These are phyloP conservation scores for Rauvolfia tetraphylla DNA, from an alignment of 257 asterid species.

Conservation along the genomic window DNA sequence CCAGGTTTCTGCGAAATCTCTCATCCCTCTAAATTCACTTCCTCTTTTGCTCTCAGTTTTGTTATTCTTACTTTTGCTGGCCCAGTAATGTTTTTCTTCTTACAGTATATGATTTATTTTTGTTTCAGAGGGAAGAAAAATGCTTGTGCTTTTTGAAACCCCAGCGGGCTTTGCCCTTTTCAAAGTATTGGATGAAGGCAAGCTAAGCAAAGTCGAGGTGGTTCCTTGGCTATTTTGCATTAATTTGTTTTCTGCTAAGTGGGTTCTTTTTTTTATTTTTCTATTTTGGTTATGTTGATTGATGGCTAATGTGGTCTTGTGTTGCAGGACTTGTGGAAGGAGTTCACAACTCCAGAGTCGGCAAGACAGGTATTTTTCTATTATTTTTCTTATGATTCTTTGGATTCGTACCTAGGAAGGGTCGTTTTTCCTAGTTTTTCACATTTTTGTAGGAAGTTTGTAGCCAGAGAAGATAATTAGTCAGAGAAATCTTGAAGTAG, in stretches of 20 bases:
- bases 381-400: background rate
- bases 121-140: constrained; percentile 9
- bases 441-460: too few relatives aligned
- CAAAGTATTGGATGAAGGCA: constrained; percentile 58
- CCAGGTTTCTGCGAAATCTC: background rate
- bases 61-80: background rate
- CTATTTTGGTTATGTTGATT: background rate
- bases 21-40: too few relatives aligned
- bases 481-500: background rate
- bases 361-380: constrained; percentile 58
- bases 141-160: constrained; percentile 51
- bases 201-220: constrained; percentile 57
- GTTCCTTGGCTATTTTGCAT: background rate
- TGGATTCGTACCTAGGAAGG: background rate
- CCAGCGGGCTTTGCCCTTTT: constrained; percentile 61
- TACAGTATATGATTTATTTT: background rate
- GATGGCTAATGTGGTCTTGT: background rate
- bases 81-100: background rate
- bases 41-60: background rate
- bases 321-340: constrained; percentile 71
- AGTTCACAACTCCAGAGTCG: constrained; percentile 55
- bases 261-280: background rate
- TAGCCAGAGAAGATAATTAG: background rate
- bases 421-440: background rate
- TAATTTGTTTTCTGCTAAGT: too few relatives aligned